Evolutionary conservation across 768 basidiomycete genomes (phyloP).

Genomic region (Mycena leptocephala): DNA sequence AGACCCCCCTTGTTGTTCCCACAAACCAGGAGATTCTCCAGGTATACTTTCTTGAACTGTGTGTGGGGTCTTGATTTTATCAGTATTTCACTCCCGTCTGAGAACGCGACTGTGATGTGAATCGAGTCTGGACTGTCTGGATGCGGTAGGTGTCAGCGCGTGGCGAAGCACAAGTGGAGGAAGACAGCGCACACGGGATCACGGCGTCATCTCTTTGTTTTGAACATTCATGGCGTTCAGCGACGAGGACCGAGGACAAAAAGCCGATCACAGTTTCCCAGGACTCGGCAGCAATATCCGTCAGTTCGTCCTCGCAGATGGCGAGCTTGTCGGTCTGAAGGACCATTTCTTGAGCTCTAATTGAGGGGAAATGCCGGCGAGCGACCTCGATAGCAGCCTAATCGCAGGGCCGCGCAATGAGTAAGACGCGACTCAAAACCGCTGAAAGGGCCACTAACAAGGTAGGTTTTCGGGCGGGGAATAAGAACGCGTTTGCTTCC

Average conservation of each 20-base stretch:
- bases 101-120: too few species aligned
- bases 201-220: too few species aligned
- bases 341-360: neutral
- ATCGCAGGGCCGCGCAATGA: neutral
- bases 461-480: constrained; percentile 6
- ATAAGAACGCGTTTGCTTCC: constrained; percentile 13
- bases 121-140: too few species aligned
- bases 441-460: neutral
- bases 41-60: too few species aligned
- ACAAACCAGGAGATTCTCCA: too few species aligned
- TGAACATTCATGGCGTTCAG: neutral
- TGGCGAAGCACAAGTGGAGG: too few species aligned
- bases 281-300: constrained; percentile 1
- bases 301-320: neutral
- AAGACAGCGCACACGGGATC: too few species aligned
- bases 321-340: constrained; percentile 8
- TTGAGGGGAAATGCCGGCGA: neutral
- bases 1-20: too few species aligned
- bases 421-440: neutral
- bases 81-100: too few species aligned
- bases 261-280: neutral
- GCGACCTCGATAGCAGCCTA: neutral
- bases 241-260: neutral
- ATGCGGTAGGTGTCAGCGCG: too few species aligned
- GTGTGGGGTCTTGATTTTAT: too few species aligned